These are phyloP conservation scores for Fistulinella prunicolor DNA, from an alignment of 768 basidiomycete species.

Conservation along the genomic window DNA sequence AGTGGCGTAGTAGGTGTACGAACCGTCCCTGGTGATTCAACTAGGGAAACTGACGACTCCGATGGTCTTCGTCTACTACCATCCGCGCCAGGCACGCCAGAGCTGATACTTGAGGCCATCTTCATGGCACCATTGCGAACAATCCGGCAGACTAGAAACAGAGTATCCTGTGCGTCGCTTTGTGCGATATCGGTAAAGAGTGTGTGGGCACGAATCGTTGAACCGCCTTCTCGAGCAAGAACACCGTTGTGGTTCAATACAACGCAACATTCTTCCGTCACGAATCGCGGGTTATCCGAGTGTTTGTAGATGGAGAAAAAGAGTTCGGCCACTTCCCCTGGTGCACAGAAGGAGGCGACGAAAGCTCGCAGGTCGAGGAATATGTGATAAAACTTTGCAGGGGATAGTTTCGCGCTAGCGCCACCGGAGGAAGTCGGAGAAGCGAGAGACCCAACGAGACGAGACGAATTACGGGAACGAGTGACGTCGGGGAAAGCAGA, in stretches of 20 bases:
- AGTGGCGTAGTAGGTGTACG: constrained; percentile 22
- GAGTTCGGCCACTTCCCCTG: constrained; percentile 91
- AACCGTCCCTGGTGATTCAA: constrained; percentile 30
- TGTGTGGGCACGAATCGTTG: constrained; percentile 62
- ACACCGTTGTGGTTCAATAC: constrained; percentile 91
- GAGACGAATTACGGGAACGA: constrained; percentile 31
- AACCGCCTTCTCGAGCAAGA: constrained; percentile 72
- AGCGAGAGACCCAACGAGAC: constrained; percentile 36
- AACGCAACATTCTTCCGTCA: constrained; percentile 91
- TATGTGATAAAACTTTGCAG: constrained; percentile 82
- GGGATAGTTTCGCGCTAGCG: constrained; percentile 33
- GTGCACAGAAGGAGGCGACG: constrained; percentile 83
- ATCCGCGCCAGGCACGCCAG: constrained; percentile 37
- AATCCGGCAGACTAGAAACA: constrained; percentile 89
- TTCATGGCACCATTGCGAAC: constrained; percentile 86
- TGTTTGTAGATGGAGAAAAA: constrained; percentile 93
- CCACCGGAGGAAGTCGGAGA: constrained; percentile 8
- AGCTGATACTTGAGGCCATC: constrained; percentile 55
- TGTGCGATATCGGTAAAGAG: constrained; percentile 87
- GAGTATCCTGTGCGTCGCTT: constrained; percentile 79
- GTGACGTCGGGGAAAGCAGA: constrained; percentile 65
- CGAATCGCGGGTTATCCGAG: constrained; percentile 68
- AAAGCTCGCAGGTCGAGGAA: constrained; percentile 91
- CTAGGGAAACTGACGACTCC: constrained; percentile 43
- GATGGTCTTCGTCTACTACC: constrained; percentile 53